Conservation (phyloP, 1,284 basidiomycete genomes). For the Pseudozyma thailandica region DNA sequence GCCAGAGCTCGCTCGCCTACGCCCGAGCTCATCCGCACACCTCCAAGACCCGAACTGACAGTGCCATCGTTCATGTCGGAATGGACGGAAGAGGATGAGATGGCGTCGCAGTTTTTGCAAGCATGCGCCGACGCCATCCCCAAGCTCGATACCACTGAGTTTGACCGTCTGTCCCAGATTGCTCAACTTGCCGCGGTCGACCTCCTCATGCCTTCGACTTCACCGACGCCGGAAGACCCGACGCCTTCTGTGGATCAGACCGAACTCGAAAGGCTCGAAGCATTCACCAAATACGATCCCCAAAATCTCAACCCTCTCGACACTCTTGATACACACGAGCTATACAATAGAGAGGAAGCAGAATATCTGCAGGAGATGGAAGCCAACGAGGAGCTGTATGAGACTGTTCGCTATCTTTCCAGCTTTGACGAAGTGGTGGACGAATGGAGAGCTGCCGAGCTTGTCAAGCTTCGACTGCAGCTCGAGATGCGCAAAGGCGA, state of each 20-base stretch:
- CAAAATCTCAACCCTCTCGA: slow-evolving; percentile 30
- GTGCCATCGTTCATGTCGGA: slow-evolving; percentile 16
- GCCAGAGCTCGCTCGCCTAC: slow-evolving; percentile 12
- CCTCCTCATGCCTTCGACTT: slow-evolving; percentile 14
- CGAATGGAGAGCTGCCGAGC: slow-evolving; percentile 40
- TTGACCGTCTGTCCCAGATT: slow-evolving; percentile 42
- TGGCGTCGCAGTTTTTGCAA: slow-evolving; percentile 34
- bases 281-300: slow-evolving; percentile 17
- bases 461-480: slow-evolving; percentile 34
- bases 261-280: slow-evolving; percentile 13
- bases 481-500: slow-evolving; percentile 43
- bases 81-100: slow-evolving; percentile 45
- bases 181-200: slow-evolving; percentile 42
- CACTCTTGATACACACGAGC: slow-evolving; percentile 24
- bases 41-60: slow-evolving; percentile 1
- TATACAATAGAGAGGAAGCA: slow-evolving; percentile 32
- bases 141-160: slow-evolving; percentile 39
- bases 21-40: slow-evolving; percentile 18
- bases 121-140: slow-evolving; percentile 20
- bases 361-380: slow-evolving; percentile 27
- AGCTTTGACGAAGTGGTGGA: slow-evolving; percentile 44
- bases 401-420: slow-evolving; percentile 24
- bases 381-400: slow-evolving; percentile 30
- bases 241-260: slow-evolving; percentile 3
- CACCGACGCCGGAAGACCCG: slow-evolving; percentile 5